Evolutionary conservation across 345 rosid genomes (phyloP).

Genomic region (Syzygium aqueum): DNA sequence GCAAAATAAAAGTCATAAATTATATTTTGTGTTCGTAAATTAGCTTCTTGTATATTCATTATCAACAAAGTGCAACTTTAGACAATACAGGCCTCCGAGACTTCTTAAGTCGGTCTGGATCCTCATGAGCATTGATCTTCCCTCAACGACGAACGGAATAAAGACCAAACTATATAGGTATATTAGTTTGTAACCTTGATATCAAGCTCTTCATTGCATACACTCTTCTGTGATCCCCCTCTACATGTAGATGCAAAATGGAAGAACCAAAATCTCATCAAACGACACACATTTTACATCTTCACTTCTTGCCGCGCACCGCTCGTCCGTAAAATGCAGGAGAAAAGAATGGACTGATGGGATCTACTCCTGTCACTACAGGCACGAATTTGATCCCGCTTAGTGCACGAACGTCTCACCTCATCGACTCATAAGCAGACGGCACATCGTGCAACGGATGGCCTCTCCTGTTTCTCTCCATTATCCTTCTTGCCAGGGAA

Average conservation of each 20-base stretch:
- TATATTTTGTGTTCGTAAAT: not conserved
- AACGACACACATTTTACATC: not conserved
- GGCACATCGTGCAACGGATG: conserved; percentile 91
- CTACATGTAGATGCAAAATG: not conserved
- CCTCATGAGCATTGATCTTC: not conserved
- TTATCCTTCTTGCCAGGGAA: conserved; percentile 49
- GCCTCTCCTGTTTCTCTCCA: conserved; percentile 68
- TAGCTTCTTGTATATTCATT: not conserved
- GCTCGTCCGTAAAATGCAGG: not conserved
- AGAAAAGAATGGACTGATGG: not conserved
- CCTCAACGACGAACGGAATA: not conserved
- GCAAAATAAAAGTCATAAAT: not conserved
- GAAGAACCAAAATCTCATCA: not conserved
- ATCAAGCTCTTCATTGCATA: not conserved
- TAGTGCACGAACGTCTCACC: rapidly evolving
- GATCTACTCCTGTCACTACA: not conserved
- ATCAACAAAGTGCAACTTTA: not conserved
- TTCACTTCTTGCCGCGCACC: not conserved
- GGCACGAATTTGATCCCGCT: too few species aligned
- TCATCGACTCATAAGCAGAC: conserved; percentile 40
- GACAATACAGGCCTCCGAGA: not conserved
- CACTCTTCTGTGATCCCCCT: not conserved
- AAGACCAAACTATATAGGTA: not conserved
- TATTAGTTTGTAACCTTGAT: not conserved
- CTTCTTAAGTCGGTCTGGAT: not conserved